These are phyloP conservation scores for Cucumis variabilis DNA, from an alignment of 331 rosid species.

Conservation along the genomic window DNA sequence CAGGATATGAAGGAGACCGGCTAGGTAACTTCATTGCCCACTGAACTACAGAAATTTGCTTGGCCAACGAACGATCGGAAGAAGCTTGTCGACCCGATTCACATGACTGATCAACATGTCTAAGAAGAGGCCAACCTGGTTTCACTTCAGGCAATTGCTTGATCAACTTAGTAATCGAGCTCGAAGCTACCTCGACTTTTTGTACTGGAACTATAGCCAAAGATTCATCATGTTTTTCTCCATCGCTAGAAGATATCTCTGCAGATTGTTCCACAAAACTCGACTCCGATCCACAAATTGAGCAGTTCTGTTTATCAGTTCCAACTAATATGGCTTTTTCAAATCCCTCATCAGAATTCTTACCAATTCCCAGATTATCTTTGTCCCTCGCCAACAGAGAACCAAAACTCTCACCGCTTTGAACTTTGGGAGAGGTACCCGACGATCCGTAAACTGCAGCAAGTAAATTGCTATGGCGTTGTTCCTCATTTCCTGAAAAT, in stretches of 20 bases:
- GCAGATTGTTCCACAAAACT: constrained; percentile 44
- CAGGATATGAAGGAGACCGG: constrained; percentile 49
- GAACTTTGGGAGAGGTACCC: constrained; percentile 49
- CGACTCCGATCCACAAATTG: constrained; percentile 53
- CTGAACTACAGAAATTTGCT: constrained; percentile 80
- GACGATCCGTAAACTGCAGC: constrained; percentile 51
- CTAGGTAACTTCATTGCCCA: constrained; percentile 95
- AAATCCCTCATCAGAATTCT: constrained; percentile 53
- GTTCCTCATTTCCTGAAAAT: constrained; percentile 57
- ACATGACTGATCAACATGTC: constrained; percentile 39
- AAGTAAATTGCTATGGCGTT: constrained; percentile 48
- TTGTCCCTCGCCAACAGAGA: constrained; percentile 33
- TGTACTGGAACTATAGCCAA: constrained; percentile 80
- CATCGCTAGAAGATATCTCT: constrained; percentile 47
- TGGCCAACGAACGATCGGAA: constrained; percentile 39
- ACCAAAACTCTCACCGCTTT: constrained; percentile 44
- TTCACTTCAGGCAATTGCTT: constrained; percentile 56
- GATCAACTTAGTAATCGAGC: constrained; percentile 41
- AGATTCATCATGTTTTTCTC: constrained; percentile 46
- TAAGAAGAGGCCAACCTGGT: constrained; percentile 98
- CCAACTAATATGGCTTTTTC: constrained; percentile 49
- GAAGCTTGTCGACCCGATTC: constrained; percentile 40
- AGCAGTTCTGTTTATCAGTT: constrained; percentile 45
- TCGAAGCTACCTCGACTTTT: constrained; percentile 41
- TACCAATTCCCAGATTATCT: constrained; percentile 27